Evolutionary conservation across 2,329 filamentous ascomycete species (phyloP), one percentile per base, ranked within the genome.

Genomic region (Fusarium euwallaceae): DNA sequence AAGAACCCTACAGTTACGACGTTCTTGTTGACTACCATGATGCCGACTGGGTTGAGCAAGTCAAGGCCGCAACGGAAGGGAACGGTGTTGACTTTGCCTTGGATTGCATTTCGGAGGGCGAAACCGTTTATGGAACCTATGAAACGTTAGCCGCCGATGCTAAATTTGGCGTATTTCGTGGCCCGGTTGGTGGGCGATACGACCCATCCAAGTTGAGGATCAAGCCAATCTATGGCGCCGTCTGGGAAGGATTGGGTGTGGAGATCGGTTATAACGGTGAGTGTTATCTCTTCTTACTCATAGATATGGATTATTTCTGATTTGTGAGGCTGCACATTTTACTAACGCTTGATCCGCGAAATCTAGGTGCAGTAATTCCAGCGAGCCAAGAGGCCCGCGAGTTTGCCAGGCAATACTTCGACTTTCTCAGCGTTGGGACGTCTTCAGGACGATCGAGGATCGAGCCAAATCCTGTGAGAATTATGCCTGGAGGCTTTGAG

Each of bases 231-330:
- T 85, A 85, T 36, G 84, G 84, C 1, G 83, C 83, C 0, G 84
- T 85, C 0, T 86, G 83, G 84, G 82, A 86, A 60, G 84, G 81
- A 0, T 74, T 86, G 0, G 84, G 84, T 0, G 81, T 81, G 39
- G 81, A 85, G 22, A 72, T 86, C 12, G 73, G 81, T 11, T 86
- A 86, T 20, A 80, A 84, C 16, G 76, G 60, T 77, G 79, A 12
- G 78, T 59, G 2, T 22, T 58, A 2, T 37, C 7, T 73, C 5
- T 62, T 12, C 17, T 81, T 17, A 55, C 66, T 16, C 14, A 27
- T 9, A 10, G 2, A 10, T 24, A 3, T 7, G 45, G 14, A 51
- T 29, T 48, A 4, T 8, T 22, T 14, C 7, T 29, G 27, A 6
- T 6, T 20, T 32, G 22, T 75, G 66, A 24, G 79, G 78, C 34